Conservation (phyloP, 805 yeast species). For the Brettanomyces nanus region DNA sequence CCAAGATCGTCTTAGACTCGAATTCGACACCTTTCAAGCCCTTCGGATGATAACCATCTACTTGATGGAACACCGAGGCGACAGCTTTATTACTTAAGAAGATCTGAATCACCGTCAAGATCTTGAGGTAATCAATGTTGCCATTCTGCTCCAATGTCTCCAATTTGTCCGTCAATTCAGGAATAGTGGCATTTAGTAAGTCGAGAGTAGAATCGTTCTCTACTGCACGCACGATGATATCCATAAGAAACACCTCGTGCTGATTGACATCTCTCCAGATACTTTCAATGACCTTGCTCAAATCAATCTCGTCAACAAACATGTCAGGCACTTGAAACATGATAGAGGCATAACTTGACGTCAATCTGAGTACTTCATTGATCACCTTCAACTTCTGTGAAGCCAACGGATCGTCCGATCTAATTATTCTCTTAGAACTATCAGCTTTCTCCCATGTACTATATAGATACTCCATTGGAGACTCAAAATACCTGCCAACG, state of each 20-base stretch:
- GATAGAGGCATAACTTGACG: slow-evolving; percentile 58
- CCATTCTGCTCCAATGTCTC: slow-evolving; percentile 34
- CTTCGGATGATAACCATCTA: slow-evolving; percentile 45
- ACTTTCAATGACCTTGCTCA: slow-evolving; percentile 21
- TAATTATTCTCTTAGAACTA: slow-evolving; percentile 34
- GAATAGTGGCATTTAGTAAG: slow-evolving; percentile 45
- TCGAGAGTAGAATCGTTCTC: slow-evolving; percentile 63
- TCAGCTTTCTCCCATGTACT: slow-evolving; percentile 35
- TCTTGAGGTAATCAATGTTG: slow-evolving; percentile 39
- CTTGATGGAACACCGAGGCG: slow-evolving; percentile 49
- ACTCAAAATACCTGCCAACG: slow-evolving; percentile 18
- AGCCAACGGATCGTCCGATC: slow-evolving; percentile 31
- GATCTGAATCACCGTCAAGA: slow-evolving; percentile 47
- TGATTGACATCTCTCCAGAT: slow-evolving; percentile 19
- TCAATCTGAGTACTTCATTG: slow-evolving; percentile 39
- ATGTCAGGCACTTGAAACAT: slow-evolving; percentile 63
- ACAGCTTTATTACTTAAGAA: slow-evolving; percentile 53
- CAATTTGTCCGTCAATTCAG: slow-evolving; percentile 31
- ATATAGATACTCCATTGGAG: slow-evolving; percentile 41
- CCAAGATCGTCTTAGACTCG: slow-evolving; percentile 61
- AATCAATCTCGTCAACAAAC: slow-evolving; percentile 33
- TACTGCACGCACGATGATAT: slow-evolving; percentile 47
- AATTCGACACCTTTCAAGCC: slow-evolving; percentile 39
- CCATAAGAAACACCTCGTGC: slow-evolving; percentile 41
- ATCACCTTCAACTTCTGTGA: slow-evolving; percentile 32